Percentiles rank a stretch among this genome's conserved stretches.
Conservation (phyloP, 2,329 filamentous ascomycete genomes). For the Chaetomium sp. region DNA sequence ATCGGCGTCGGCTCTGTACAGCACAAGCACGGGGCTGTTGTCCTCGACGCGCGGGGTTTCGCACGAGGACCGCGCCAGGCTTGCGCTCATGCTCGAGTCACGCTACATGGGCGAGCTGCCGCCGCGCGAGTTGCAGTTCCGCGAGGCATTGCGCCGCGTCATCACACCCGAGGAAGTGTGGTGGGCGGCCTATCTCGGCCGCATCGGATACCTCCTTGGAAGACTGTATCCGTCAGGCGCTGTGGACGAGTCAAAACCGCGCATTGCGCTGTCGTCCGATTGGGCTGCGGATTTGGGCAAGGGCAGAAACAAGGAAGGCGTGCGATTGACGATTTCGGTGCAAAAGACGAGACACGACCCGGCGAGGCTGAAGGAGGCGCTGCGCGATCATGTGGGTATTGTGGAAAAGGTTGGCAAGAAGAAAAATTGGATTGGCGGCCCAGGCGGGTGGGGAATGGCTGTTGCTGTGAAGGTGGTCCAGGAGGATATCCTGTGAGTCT, state of each 20-base stretch:
- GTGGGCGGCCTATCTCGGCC: constrained; percentile 10
- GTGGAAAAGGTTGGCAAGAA: too few species aligned
- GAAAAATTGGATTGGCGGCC: too few species aligned
- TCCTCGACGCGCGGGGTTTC: constrained; percentile 10
- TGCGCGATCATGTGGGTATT: too few species aligned
- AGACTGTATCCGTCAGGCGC: constrained; percentile 3
- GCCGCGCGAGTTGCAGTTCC: constrained; percentile 8
- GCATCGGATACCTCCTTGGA: constrained; percentile 3
- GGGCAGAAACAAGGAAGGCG: constrained; percentile 1
- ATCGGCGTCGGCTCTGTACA: constrained; percentile 11
- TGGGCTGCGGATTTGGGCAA: constrained; percentile 9
- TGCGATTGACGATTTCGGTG: background rate
- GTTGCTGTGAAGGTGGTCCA: constrained; percentile 9
- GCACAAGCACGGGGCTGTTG: constrained; percentile 11
- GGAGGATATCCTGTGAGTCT: too few species aligned
- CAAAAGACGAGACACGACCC: background rate
- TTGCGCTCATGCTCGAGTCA: constrained; percentile 13
- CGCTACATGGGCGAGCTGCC: constrained; percentile 13
- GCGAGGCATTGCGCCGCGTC: constrained; percentile 6
- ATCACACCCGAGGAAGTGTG: constrained; percentile 3
- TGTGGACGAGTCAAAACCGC: constrained; percentile 10
- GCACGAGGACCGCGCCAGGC: constrained; percentile 7
- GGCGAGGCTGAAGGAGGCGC: too few species aligned
- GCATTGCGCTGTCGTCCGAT: constrained; percentile 10
- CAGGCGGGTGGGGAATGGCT: background rate